Evolutionary conservation across 495 filamentous ascomycete species (phyloP).

Genomic region (Hypoxylon cercidicola): DNA sequence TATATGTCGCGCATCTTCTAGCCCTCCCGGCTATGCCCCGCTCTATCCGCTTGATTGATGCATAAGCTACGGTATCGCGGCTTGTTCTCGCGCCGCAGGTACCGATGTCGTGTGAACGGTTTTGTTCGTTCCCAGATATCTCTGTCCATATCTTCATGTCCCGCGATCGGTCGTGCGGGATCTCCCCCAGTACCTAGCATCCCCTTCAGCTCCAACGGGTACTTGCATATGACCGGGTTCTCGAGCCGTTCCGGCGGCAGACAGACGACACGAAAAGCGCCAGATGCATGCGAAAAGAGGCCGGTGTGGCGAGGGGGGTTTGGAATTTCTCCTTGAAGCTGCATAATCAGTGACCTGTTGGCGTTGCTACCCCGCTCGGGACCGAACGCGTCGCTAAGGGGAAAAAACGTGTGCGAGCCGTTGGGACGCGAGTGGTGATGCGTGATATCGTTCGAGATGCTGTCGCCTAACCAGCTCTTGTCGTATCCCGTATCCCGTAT

Average conservation of each 20-base stretch:
- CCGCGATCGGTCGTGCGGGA: background rate
- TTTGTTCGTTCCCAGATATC: background rate
- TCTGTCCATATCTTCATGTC: too few relatives aligned
- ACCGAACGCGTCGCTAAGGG: background rate
- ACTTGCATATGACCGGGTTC: conserved; percentile 1
- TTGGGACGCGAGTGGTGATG: conserved; percentile 5
- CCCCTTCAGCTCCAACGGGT: conserved; percentile 3
- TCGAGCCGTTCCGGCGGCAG: background rate
- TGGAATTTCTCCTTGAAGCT: conserved; percentile 1
- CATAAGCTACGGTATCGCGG: conserved; percentile 7
- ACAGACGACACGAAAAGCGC: conserved; percentile 1
- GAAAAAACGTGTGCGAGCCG: background rate
- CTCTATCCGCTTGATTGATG: background rate
- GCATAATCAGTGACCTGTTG: conserved; percentile 11
- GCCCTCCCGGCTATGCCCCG: background rate
- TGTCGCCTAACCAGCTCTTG: conserved; percentile 1
- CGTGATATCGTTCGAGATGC: conserved; percentile 4
- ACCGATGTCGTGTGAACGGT: background rate
- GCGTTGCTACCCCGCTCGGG: conserved; percentile 27
- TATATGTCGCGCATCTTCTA: conserved; percentile 5
- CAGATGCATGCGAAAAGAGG: conserved; percentile 9
- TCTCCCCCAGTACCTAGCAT: background rate
- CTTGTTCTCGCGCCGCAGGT: conserved; percentile 11
- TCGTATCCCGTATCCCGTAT: too few relatives aligned
- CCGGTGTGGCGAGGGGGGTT: conserved; percentile 3